A percentile compares a stretch with the other conserved stretches of the same genome.
These are phyloP conservation scores for Paecilomyces sp. DNA, from an alignment of 2,329 filamentous ascomycete species.

Conservation along the genomic window DNA sequence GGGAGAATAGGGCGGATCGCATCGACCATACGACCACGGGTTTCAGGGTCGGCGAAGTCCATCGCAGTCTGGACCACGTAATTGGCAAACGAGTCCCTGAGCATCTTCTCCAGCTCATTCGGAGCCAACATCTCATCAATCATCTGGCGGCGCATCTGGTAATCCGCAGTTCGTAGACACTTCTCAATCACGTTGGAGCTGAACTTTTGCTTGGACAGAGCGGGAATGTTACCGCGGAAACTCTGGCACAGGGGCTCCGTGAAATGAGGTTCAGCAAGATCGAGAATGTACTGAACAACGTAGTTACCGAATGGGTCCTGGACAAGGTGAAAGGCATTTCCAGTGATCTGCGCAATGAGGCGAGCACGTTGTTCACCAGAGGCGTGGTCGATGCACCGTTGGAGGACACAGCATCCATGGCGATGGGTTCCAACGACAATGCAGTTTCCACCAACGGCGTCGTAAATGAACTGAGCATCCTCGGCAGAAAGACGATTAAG, in stretches of 20 bases:
- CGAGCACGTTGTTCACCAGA: conserved; percentile 81
- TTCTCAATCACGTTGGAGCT: conserved; percentile 99
- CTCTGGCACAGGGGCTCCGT: conserved; percentile 80
- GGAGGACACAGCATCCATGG: conserved; percentile 94
- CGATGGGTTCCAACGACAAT: conserved; percentile 91
- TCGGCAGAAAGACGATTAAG: conserved; percentile 81
- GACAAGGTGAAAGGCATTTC: conserved; percentile 79
- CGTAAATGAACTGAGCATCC: conserved; percentile 94
- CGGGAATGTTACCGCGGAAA: conserved; percentile 65
- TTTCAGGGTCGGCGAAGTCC: conserved; percentile 69
- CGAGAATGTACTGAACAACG: conserved; percentile 96
- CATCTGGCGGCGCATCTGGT: conserved; percentile 68
- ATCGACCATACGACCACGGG: conserved; percentile 71
- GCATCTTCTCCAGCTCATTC: conserved; percentile 75
- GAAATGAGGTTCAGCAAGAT: conserved; percentile 79
- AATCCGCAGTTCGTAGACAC: conserved; percentile 75
- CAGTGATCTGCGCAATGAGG: conserved; percentile 79
- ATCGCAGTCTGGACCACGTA: conserved; percentile 97
- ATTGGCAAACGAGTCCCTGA: conserved; percentile 91
- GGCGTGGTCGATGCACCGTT: conserved; percentile 96
- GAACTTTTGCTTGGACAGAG: conserved; percentile 92
- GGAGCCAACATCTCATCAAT: conserved; percentile 72
- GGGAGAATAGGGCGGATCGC: conserved; percentile 78
- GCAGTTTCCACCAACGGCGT: conserved; percentile 80
- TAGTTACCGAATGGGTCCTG: conserved; percentile 99